Conservation (phyloP, 2,329 filamentous ascomycete species). For the Sclerotinia sclerotiorum region DNA sequence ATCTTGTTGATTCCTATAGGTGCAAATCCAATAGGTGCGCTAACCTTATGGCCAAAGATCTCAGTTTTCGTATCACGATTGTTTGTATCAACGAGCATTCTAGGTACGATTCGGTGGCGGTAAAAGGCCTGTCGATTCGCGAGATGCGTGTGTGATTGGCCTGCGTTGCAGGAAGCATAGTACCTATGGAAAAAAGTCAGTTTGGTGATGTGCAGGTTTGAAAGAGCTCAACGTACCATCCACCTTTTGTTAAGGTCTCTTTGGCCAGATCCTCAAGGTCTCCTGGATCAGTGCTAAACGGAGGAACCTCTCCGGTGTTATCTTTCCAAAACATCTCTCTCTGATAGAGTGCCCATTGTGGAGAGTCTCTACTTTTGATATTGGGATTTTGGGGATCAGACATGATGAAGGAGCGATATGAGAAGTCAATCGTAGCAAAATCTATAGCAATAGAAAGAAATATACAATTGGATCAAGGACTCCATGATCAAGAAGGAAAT, state of each 20-base stretch:
- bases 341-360: slow-evolving; percentile 56
- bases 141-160: slow-evolving; percentile 51
- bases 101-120: slow-evolving; percentile 61
- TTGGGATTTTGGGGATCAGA: slow-evolving; percentile 53
- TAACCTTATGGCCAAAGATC: slow-evolving; percentile 60
- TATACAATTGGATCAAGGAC: not conserved
- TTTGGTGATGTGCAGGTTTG: not conserved
- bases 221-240: slow-evolving; percentile 46
- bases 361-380: slow-evolving; percentile 49
- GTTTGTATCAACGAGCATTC: slow-evolving; percentile 58
- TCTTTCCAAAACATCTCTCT: slow-evolving; percentile 54
- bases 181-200: slow-evolving; percentile 39
- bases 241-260: slow-evolving; percentile 55
- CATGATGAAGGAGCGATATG: slow-evolving; percentile 25
- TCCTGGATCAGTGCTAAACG: slow-evolving; percentile 56
- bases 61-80: slow-evolving; percentile 56
- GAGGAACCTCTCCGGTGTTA: slow-evolving; percentile 49
- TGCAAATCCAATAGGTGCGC: slow-evolving; percentile 63
- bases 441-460: not conserved
- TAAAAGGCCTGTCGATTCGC: slow-evolving; percentile 65
- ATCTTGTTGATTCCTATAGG: slow-evolving; percentile 67
- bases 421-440: not conserved
- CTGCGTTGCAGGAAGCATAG: slow-evolving; percentile 58
- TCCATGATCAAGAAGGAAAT: not conserved
- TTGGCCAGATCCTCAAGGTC: slow-evolving; percentile 59